These are phyloP conservation scores for Ceratocystis papillata DNA, from an alignment of 2,329 filamentous ascomycete genomes.

Conservation along the genomic window DNA sequence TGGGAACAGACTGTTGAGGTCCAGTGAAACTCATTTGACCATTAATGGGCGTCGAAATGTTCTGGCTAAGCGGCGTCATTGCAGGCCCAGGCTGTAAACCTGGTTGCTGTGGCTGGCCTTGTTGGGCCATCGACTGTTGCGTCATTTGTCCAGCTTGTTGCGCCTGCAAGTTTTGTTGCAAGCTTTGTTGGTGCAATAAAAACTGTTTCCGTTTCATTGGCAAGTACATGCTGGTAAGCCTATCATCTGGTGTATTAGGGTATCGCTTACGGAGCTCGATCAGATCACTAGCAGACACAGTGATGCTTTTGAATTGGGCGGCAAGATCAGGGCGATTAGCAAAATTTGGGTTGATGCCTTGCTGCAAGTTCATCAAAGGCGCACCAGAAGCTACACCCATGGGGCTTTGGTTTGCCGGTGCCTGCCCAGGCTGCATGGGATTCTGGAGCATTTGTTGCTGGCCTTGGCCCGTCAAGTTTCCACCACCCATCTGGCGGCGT, in stretches of 20 bases:
- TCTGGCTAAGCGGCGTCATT: background rate
- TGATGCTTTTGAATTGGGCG: conserved; percentile 7
- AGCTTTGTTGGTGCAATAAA: conserved; percentile 30
- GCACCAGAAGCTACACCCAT: conserved; percentile 25
- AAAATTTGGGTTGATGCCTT: background rate
- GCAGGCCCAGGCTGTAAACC: conserved; percentile 2
- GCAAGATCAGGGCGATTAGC: conserved; percentile 4
- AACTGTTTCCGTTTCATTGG: background rate
- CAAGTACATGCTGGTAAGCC: background rate
- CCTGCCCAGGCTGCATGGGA: conserved; percentile 12
- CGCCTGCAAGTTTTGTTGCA: conserved; percentile 29
- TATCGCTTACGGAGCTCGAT: background rate
- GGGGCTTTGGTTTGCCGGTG: conserved; percentile 16
- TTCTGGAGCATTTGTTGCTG: conserved; percentile 1
- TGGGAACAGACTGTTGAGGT: background rate
- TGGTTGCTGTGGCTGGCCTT: conserved; percentile 23
- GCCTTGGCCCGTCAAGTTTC: conserved; percentile 4
- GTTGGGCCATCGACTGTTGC: conserved; percentile 27
- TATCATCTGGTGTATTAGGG: conserved; percentile 9
- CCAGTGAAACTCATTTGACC: background rate
- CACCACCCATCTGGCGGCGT: conserved; percentile 5
- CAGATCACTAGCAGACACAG: background rate
- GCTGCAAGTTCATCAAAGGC: background rate
- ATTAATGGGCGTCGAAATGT: background rate
- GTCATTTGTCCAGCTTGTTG: conserved; percentile 27